These are phyloP conservation scores for Magnolia changhungtana DNA, from an alignment of 164 flowering plant species.

Conservation along the genomic window DNA sequence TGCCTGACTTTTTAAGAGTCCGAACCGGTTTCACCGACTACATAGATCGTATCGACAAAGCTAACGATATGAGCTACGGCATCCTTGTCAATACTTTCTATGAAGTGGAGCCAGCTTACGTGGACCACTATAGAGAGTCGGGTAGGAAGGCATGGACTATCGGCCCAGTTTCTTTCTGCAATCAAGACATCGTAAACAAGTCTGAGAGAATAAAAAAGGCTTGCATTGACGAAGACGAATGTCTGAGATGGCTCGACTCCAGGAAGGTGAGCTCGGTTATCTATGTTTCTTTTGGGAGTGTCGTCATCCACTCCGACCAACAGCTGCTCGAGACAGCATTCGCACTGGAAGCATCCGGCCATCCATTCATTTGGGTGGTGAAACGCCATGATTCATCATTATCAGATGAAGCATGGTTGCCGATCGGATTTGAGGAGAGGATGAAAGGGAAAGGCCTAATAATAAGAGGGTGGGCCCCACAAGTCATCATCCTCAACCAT, in stretches of 20 bases:
- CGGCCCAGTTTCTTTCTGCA: slow-evolving; percentile 30
- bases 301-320: slow-evolving; percentile 29
- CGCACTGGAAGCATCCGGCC: slow-evolving; percentile 38
- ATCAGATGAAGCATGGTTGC: background rate
- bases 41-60: background rate
- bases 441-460: slow-evolving; percentile 26
- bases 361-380: slow-evolving; percentile 57
- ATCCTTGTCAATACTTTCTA: slow-evolving; percentile 30
- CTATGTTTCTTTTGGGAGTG: slow-evolving; percentile 58
- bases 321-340: slow-evolving; percentile 56
- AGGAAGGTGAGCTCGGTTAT: slow-evolving; percentile 42
- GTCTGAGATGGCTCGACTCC: slow-evolving; percentile 44
- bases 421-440: slow-evolving; percentile 13
- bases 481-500: slow-evolving; percentile 1
- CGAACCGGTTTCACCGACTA: background rate
- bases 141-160: slow-evolving; percentile 26
- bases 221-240: slow-evolving; percentile 28
- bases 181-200: background rate
- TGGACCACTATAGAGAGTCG: slow-evolving; percentile 11
- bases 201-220: background rate
- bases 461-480: slow-evolving; percentile 30
- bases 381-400: slow-evolving; percentile 33
- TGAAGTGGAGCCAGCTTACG: slow-evolving; percentile 33
- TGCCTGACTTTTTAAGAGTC: slow-evolving; percentile 1
- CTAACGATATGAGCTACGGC: slow-evolving; percentile 22